phyloP scores from a whole-genome alignment of 352 stramenopile species.

The Phytophthora multivora region DNA sequence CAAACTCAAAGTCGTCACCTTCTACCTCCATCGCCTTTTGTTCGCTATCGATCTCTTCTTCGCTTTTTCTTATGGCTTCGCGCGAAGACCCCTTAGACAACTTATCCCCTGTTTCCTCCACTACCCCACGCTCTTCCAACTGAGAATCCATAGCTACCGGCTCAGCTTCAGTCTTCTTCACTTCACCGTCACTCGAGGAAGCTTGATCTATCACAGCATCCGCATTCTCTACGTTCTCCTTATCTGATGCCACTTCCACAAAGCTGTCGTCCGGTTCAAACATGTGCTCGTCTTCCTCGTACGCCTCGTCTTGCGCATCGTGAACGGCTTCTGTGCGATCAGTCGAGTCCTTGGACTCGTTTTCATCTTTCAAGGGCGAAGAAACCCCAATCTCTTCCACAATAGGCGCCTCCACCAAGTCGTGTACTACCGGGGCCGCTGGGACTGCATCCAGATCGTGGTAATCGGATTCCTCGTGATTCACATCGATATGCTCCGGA shows the following conservation, averaged over 20 bases:
- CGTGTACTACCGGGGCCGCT: not conserved
- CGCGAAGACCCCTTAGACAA: not conserved
- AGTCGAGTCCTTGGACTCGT: not conserved
- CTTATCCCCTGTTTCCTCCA: not conserved
- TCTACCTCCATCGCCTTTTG: conserved; percentile 2
- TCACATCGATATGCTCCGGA: conserved; percentile 26
- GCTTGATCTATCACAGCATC: not conserved
- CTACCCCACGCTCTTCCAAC: not conserved
- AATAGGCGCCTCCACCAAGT: conserved; percentile 13
- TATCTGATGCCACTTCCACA: conserved; percentile 6
- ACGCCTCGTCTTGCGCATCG: conserved; percentile 19
- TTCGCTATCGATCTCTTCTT: conserved; percentile 11
- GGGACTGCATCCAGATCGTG: not conserved
- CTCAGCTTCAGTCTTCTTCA: not conserved
- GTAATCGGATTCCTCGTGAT: conserved; percentile 13
- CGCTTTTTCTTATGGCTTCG: conserved; percentile 6
- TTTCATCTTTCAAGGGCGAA: conserved; percentile 16
- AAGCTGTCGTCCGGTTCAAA: conserved; percentile 29
- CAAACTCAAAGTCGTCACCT: conserved; percentile 11
- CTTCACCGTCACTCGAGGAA: not conserved
- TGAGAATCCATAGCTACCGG: not conserved
- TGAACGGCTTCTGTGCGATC: not conserved
- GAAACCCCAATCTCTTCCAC: conserved; percentile 28
- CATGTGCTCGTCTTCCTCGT: conserved; percentile 23
- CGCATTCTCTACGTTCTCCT: not conserved